Percentiles rank a stretch among this genome's conserved stretches.
Evolutionary conservation across 2,329 filamentous ascomycete genomes (phyloP).

Genomic region (Scorias spongiosa): DNA sequence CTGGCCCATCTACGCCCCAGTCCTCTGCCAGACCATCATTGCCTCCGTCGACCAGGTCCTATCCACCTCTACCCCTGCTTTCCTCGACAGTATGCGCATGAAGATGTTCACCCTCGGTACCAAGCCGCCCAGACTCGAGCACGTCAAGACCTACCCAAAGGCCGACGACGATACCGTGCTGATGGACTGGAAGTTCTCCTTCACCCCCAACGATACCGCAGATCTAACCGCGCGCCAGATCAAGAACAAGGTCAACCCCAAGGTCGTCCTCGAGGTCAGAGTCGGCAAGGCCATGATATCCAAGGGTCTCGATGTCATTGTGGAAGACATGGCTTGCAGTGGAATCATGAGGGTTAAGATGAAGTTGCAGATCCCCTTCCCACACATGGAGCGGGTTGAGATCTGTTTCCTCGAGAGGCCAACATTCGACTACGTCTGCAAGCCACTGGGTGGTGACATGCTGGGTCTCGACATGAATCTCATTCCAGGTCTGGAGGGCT

Average conservation of each 20-base stretch:
- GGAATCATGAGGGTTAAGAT: conserved; percentile 95
- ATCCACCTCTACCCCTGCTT: conserved; percentile 78
- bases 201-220: conserved; percentile 84
- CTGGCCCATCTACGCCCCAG: conserved; percentile 96
- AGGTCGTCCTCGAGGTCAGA: conserved; percentile 85
- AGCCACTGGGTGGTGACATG: conserved; percentile 85
- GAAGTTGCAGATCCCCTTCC: conserved; percentile 91
- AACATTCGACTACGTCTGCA: conserved; percentile 91
- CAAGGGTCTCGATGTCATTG: conserved; percentile 92
- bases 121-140: conserved; percentile 89
- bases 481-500: conserved; percentile 81
- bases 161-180: conserved; percentile 88
- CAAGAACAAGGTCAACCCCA: conserved; percentile 93
- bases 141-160: conserved; percentile 96
- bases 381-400: conserved; percentile 86
- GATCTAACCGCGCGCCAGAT: conserved; percentile 84
- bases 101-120: conserved; percentile 88
- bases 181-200: conserved; percentile 99
- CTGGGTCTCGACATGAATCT: conserved; percentile 99
- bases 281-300: conserved; percentile 93
- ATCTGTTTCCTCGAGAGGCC: conserved; percentile 87
- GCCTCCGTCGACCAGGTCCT: conserved; percentile 91
- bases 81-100: conserved; percentile 84
- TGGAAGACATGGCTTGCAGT: conserved; percentile 92
- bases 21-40: conserved; percentile 82